Evolutionary conservation across 305 asterid genomes (phyloP).

Genomic region (Euphrasia arctica): DNA sequence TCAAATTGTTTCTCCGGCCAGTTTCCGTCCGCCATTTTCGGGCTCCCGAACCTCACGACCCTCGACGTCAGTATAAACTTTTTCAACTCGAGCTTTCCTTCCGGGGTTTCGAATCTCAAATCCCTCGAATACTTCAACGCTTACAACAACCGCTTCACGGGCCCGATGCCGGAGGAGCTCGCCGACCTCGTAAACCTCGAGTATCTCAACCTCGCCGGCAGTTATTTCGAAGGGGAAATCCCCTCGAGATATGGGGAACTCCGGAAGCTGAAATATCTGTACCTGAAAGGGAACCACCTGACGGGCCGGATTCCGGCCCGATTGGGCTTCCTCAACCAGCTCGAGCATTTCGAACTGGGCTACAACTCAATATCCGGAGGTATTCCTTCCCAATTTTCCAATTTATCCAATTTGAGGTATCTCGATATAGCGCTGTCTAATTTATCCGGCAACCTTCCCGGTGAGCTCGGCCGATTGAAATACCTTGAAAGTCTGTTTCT

Average conservation of each 20-base stretch:
- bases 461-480: conserved; percentile 41
- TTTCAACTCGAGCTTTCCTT: conserved; percentile 63
- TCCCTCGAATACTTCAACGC: conserved; percentile 47
- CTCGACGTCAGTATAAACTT: conserved; percentile 68
- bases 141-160: conserved; percentile 70
- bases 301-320: conserved; percentile 59
- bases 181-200: conserved; percentile 49
- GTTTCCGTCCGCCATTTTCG: conserved; percentile 48
- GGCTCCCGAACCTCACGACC: conserved; percentile 44
- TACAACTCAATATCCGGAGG: conserved; percentile 53
- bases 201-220: conserved; percentile 85
- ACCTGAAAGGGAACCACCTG: conserved; percentile 61
- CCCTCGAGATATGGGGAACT: conserved; percentile 56
- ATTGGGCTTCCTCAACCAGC: conserved; percentile 40
- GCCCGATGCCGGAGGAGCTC: conserved; percentile 62
- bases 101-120: conserved; percentile 51
- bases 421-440: conserved; percentile 67
- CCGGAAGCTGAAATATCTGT: conserved; percentile 37
- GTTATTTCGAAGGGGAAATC: conserved; percentile 68
- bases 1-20: conserved; percentile 60
- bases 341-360: conserved; percentile 70
- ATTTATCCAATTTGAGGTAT: conserved; percentile 42
- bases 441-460: conserved; percentile 63
- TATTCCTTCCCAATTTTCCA: conserved; percentile 45
- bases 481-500: conserved; percentile 51